phyloP scores from a whole-genome alignment of 192 early-diverging fungal species.

The Anaeromyces robustus region DNA sequence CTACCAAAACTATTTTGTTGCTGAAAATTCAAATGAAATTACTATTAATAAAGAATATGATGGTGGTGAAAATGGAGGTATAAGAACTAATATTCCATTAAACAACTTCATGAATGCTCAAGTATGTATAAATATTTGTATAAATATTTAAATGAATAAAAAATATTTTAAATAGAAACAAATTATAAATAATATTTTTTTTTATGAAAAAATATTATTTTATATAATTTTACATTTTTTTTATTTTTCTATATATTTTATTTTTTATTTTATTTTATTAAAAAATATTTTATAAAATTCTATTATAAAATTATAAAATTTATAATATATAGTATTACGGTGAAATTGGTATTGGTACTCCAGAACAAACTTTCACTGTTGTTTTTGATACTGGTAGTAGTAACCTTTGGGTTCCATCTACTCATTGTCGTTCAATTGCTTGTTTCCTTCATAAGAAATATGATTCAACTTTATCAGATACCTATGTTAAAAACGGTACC shows the following conservation, averaged over 20 bases:
- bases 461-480: constrained; percentile 62
- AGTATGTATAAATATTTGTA: not conserved
- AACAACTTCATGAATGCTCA: not conserved
- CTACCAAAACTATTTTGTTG: not conserved
- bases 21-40: not conserved
- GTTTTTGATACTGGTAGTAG: constrained; percentile 89
- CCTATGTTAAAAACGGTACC: constrained; percentile 80
- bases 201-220: too few relatives aligned
- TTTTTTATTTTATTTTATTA: too few relatives aligned
- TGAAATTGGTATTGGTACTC: constrained; percentile 71
- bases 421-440: constrained; percentile 82
- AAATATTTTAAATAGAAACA: too few relatives aligned
- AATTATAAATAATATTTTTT: too few relatives aligned
- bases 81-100: not conserved
- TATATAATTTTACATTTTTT: too few relatives aligned
- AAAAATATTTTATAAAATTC: too few relatives aligned
- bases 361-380: constrained; percentile 78
- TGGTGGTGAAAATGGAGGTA: not conserved
- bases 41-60: not conserved
- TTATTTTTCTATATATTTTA: too few relatives aligned
- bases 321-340: constrained; percentile 83
- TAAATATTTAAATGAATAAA: not conserved
- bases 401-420: constrained; percentile 94
- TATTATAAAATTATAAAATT: not conserved
- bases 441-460: constrained; percentile 86